These are phyloP conservation scores for Chimonanthus salicifolius DNA, from an alignment of 164 flowering plant genomes.

Conservation along the genomic window DNA sequence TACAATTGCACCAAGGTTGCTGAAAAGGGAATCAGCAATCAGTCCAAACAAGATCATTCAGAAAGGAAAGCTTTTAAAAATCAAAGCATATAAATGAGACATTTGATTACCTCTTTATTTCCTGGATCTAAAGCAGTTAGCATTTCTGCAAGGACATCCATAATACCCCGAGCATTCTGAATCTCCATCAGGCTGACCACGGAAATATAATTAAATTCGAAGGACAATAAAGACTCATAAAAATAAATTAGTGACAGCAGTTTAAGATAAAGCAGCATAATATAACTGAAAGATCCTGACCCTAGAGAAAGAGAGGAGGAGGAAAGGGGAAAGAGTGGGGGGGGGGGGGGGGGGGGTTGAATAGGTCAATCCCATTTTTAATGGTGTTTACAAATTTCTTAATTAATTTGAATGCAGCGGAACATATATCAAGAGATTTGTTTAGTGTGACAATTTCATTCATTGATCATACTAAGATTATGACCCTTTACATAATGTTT, in stretches of 20 bases:
- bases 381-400: too few relatives aligned
- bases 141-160: constrained; percentile 99
- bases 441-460: too few relatives aligned
- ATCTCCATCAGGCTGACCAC: constrained; percentile 73
- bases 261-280: neutral
- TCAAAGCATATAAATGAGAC: neutral
- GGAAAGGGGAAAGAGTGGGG: too few relatives aligned
- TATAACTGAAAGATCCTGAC: too few relatives aligned
- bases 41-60: neutral
- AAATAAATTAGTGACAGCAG: neutral
- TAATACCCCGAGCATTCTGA: constrained; percentile 94
- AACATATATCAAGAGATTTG: too few relatives aligned
- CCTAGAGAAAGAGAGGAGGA: too few relatives aligned
- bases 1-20: neutral
- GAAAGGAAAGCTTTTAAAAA: neutral
- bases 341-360: too few relatives aligned
- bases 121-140: constrained; percentile 87
- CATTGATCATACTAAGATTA: too few relatives aligned
- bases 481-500: too few relatives aligned
- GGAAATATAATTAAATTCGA: neutral
- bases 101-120: constrained; percentile 28
- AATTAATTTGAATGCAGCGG: too few relatives aligned
- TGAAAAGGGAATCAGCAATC: neutral
- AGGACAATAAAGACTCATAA: neutral
- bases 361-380: too few relatives aligned